Evolutionary conservation across 257 asterid genomes (phyloP).

Genomic region (Echites panduratus): DNA sequence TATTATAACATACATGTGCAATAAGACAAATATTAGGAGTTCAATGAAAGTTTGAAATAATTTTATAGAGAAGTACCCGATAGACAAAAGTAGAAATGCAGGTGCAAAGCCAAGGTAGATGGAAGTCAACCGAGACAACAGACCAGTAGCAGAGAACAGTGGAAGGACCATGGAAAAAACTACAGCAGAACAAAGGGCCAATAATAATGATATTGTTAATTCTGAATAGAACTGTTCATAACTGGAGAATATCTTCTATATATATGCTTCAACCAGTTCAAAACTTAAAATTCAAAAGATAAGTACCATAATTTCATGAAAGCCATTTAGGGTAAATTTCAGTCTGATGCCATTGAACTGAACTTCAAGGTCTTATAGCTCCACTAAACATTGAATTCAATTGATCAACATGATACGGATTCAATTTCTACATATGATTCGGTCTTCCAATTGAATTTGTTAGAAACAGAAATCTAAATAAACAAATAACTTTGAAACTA

Average conservation of each 20-base stretch:
- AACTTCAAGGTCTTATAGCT: not conserved
- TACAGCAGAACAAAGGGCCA: conserved; percentile 15
- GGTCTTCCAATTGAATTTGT: not conserved
- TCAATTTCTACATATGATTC: not conserved
- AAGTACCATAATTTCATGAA: not conserved
- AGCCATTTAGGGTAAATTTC: not conserved
- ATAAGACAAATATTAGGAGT: not conserved
- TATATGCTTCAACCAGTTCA: not conserved
- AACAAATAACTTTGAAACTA: not conserved
- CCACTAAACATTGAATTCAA: not conserved
- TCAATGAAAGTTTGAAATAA: not conserved
- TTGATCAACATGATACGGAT: not conserved
- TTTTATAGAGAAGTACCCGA: conserved; percentile 58
- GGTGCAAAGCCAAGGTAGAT: conserved; percentile 96
- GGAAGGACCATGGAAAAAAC: conserved; percentile 84
- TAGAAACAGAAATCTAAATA: not conserved
- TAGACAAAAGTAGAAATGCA: conserved; percentile 84
- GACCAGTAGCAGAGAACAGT: conserved; percentile 68
- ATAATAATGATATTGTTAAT: not conserved
- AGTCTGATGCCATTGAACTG: not conserved
- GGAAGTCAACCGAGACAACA: conserved; percentile 79
- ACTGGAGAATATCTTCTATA: not conserved
- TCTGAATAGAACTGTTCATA: not conserved
- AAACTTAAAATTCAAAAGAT: not conserved
- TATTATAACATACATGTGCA: conserved; percentile 8